Conservation (phyloP, 208 protist genomes). For the Wallacemonas collosoma region DNA sequence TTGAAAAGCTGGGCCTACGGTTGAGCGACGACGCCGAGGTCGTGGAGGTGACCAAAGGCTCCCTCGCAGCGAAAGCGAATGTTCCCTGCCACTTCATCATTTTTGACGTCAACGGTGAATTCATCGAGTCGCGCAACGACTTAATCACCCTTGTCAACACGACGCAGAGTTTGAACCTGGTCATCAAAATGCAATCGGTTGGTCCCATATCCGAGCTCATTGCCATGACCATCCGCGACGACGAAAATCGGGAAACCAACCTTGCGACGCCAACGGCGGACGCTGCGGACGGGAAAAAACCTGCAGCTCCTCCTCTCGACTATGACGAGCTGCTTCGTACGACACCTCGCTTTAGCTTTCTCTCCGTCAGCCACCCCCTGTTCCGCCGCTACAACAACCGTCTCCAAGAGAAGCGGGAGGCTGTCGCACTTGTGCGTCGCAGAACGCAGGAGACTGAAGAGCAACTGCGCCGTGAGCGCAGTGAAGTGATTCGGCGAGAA, state of each 20-base stretch:
- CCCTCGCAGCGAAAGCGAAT: conserved; percentile 59
- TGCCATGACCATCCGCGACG: conserved; percentile 58
- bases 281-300: conserved; percentile 1
- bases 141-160: conserved; percentile 46
- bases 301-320: conserved; percentile 21
- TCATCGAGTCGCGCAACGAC: conserved; percentile 56
- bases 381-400: conserved; percentile 73
- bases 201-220: conserved; percentile 74
- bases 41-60: conserved; percentile 34
- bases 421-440: conserved; percentile 57
- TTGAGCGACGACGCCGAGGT: conserved; percentile 79
- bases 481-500: conserved; percentile 47
- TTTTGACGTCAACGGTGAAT: conserved; percentile 74
- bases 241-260: conserved; percentile 29
- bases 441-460: conserved; percentile 57
- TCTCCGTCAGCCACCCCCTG: conserved; percentile 70
- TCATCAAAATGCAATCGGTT: conserved; percentile 73
- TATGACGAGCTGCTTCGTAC: conserved; percentile 71
- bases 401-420: conserved; percentile 57
- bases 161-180: conserved; percentile 49
- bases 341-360: conserved; percentile 83
- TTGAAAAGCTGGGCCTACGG: conserved; percentile 59
- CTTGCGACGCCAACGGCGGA: not conserved
- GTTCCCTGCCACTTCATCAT: conserved; percentile 70
- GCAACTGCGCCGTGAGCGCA: conserved; percentile 53